Evolutionary conservation across 306 rosid species (phyloP).

Genomic region (Cucurbita moschata): DNA sequence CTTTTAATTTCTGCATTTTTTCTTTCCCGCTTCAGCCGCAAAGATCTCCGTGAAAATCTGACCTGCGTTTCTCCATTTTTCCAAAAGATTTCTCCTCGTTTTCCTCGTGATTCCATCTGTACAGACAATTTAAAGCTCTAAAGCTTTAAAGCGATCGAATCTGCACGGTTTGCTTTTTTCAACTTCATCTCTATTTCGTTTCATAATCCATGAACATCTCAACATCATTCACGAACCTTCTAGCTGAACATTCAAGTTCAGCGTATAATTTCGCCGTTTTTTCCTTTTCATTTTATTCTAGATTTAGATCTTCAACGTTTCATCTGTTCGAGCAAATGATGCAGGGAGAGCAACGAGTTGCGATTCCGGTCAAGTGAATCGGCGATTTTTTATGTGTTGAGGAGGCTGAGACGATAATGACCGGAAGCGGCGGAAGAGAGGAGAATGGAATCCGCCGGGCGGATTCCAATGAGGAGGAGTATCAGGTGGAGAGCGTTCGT

Average conservation of each 20-base stretch:
- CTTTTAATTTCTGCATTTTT: not conserved
- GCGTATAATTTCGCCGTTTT: not conserved
- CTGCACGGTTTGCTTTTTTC: conserved; percentile 2
- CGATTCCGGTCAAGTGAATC: not conserved
- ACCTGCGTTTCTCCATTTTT: not conserved
- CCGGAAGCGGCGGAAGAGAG: not conserved
- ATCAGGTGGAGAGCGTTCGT: conserved; percentile 32
- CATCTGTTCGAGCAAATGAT: not conserved
- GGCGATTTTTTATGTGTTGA: not conserved
- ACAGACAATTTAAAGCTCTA: not conserved
- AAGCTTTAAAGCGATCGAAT: not conserved
- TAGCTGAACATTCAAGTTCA: not conserved
- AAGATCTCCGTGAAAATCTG: not conserved
- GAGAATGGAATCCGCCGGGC: not conserved
- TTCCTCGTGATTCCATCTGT: conserved; percentile 1
- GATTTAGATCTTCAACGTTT: not conserved
- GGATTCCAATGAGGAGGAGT: conserved; percentile 15
- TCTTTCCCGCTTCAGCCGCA: not conserved
- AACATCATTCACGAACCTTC: not conserved
- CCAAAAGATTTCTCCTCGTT: not conserved
- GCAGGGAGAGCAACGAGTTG: not conserved
- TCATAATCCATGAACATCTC: not conserved
- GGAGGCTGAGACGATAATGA: not conserved
- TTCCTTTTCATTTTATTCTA: not conserved
- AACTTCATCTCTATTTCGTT: not conserved